phyloP scores from a whole-genome alignment of 2,329 filamentous ascomycete genomes.

The Nemania sp. region DNA sequence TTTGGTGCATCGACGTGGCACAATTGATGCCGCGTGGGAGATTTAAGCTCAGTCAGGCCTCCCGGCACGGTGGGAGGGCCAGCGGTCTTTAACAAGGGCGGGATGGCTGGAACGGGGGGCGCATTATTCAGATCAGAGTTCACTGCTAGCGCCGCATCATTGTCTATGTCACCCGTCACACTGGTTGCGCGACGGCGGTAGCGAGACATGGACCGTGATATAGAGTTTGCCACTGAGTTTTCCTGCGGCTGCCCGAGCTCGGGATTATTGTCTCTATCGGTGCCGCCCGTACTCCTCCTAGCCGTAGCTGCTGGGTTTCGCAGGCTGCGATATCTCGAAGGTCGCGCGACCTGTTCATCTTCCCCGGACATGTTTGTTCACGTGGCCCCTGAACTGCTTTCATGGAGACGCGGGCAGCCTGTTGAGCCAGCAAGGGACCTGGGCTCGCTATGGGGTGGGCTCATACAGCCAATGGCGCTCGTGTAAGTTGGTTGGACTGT shows the following conservation, averaged over 20 bases:
- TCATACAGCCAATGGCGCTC: not conserved
- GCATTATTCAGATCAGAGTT: conserved; percentile 30
- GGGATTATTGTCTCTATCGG: conserved; percentile 22
- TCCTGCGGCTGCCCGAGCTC: conserved; percentile 24
- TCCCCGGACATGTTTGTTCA: conserved; percentile 25
- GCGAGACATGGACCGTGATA: conserved; percentile 42
- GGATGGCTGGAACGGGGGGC: conserved; percentile 40
- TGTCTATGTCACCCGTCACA: conserved; percentile 30
- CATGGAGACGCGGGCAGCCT: conserved; percentile 4
- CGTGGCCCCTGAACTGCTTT: conserved; percentile 25
- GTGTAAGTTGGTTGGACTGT: not conserved
- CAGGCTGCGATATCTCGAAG: conserved; percentile 42
- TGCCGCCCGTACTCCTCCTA: conserved; percentile 26
- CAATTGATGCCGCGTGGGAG: conserved; percentile 29
- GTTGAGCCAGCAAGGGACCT: not conserved
- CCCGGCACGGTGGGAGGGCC: conserved; percentile 16
- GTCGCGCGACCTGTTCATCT: conserved; percentile 31
- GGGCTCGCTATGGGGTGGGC: not conserved
- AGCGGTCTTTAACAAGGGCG: conserved; percentile 30
- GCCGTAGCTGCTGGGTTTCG: conserved; percentile 38
- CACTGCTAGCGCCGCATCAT: conserved; percentile 36
- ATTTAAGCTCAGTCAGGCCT: conserved; percentile 8
- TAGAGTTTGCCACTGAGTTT: conserved; percentile 32
- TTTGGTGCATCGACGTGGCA: conserved; percentile 29
- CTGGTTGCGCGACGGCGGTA: conserved; percentile 39